These are phyloP conservation scores for Claviceps citrina DNA, from an alignment of 2,329 filamentous ascomycete species.

Conservation along the genomic window DNA sequence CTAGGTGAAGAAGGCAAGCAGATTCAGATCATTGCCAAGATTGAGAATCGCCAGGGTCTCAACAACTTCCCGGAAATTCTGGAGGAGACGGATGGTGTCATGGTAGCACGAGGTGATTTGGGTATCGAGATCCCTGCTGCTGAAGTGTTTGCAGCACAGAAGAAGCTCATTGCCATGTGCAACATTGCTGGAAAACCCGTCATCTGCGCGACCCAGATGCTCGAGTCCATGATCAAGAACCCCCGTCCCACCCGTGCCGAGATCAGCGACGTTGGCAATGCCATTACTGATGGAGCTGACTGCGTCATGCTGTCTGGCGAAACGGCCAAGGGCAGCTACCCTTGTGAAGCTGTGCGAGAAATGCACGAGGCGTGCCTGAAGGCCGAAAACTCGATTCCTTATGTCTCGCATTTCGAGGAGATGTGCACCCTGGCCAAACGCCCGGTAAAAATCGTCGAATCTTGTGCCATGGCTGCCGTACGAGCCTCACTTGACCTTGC, in stretches of 20 bases:
- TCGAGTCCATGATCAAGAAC: conserved; percentile 99
- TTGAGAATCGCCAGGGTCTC: conserved; percentile 98
- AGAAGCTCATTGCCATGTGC: conserved; percentile 99
- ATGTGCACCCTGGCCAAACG: conserved; percentile 69
- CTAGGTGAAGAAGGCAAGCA: conserved; percentile 84
- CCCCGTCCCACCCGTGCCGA: conserved; percentile 93
- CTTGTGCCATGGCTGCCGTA: conserved; percentile 92
- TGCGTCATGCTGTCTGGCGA: conserved; percentile 99
- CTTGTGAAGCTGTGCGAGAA: conserved; percentile 80
- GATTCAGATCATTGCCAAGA: conserved; percentile 99
- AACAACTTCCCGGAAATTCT: conserved; percentile 99
- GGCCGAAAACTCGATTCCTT: conserved; percentile 93
- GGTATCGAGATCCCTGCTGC: conserved; percentile 98
- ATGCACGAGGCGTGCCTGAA: conserved; percentile 97
- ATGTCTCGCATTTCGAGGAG: conserved; percentile 94
- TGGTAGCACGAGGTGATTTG: conserved; percentile 91
- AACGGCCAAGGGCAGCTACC: conserved; percentile 96
- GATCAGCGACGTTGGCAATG: conserved; percentile 96
- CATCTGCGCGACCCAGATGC: conserved; percentile 98
- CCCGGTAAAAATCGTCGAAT: conserved; percentile 79
- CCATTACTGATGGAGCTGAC: conserved; percentile 92
- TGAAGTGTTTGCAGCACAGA: conserved; percentile 97
- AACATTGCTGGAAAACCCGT: conserved; percentile 97
- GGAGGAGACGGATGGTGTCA: conserved; percentile 91
- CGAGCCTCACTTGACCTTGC: conserved; percentile 91